A percentile compares a stretch with the other conserved stretches of the same genome.
Evolutionary conservation across 2,329 filamentous ascomycete genomes (phyloP).

Genomic region (Juglanconis oblonga): DNA sequence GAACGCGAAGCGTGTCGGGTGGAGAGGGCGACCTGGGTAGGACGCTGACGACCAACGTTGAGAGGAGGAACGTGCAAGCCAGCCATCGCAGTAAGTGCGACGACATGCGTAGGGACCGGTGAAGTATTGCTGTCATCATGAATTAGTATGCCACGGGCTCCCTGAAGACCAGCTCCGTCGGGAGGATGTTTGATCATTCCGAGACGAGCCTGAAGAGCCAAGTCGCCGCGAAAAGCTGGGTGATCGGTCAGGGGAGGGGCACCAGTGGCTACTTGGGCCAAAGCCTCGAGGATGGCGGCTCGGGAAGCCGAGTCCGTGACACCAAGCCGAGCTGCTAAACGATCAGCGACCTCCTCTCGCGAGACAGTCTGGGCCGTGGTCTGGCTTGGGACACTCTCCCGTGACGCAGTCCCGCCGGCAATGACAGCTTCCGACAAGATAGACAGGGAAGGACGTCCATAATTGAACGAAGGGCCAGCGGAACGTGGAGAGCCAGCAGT

Average conservation of each 20-base stretch:
- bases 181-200: not conserved
- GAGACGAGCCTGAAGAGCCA: not conserved
- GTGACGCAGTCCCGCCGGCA: not conserved
- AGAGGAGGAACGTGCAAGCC: not conserved
- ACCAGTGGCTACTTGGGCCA: not conserved
- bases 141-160: not conserved
- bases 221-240: slow-evolving; percentile 2
- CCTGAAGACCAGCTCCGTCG: not conserved
- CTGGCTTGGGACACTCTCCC: not conserved
- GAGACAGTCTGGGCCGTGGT: not conserved
- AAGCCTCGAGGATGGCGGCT: not conserved
- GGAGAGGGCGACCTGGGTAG: not conserved
- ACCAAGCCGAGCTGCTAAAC: not conserved
- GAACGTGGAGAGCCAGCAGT: not conserved
- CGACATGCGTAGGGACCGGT: not conserved
- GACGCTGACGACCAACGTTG: slow-evolving; percentile 2
- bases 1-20: not conserved
- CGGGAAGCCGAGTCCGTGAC: not conserved
- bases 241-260: slow-evolving; percentile 3
- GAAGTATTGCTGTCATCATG: not conserved
- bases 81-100: not conserved
- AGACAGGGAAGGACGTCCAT: not conserved
- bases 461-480: not conserved
- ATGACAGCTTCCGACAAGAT: not conserved
- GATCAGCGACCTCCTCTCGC: not conserved